phyloP scores from a whole-genome alignment of 1,284 basidiomycete species.

The Volvariella volvacea region DNA sequence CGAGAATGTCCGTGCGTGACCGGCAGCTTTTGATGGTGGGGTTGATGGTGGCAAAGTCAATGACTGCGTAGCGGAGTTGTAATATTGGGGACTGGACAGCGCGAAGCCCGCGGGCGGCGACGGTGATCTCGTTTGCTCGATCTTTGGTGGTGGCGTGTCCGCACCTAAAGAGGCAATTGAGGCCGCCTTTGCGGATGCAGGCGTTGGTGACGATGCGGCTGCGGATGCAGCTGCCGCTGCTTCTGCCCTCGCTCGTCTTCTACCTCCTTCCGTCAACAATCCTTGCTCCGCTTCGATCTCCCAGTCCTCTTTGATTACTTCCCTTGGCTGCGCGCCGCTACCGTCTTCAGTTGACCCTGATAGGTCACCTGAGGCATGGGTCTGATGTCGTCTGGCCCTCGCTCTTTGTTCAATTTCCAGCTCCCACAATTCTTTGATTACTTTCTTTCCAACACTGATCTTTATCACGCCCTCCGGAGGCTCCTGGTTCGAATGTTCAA shows the following conservation, averaged over 20 bases:
- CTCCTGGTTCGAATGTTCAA: conserved; percentile 45
- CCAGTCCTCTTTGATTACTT: conserved; percentile 60
- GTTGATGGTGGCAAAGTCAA: conserved; percentile 59
- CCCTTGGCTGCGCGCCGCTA: conserved; percentile 13
- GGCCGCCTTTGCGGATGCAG: neutral
- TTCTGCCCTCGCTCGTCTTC: conserved; percentile 52
- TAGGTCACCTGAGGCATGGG: too few relatives aligned
- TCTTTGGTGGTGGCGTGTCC: conserved; percentile 8
- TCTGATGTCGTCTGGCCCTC: conserved; percentile 21
- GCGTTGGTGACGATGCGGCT: neutral
- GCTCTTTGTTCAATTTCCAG: conserved; percentile 56
- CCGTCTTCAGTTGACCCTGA: conserved; percentile 1
- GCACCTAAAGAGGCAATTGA: neutral
- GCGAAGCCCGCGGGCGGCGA: conserved; percentile 19
- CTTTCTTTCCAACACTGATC: conserved; percentile 60
- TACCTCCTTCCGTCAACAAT: conserved; percentile 62
- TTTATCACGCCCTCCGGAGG: conserved; percentile 44
- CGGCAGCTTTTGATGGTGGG: conserved; percentile 38
- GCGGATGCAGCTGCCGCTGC: conserved; percentile 28
- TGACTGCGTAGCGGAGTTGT: conserved; percentile 42
- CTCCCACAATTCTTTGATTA: conserved; percentile 71
- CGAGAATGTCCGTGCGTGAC: conserved; percentile 59
- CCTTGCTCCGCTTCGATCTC: conserved; percentile 73
- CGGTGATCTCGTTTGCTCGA: conserved; percentile 14
- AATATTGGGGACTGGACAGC: conserved; percentile 52